Evolutionary conservation across 73 alveolate genomes (phyloP), one percentile per base, ranked within the genome.

Genomic region (Stentor coeruleus): DNA sequence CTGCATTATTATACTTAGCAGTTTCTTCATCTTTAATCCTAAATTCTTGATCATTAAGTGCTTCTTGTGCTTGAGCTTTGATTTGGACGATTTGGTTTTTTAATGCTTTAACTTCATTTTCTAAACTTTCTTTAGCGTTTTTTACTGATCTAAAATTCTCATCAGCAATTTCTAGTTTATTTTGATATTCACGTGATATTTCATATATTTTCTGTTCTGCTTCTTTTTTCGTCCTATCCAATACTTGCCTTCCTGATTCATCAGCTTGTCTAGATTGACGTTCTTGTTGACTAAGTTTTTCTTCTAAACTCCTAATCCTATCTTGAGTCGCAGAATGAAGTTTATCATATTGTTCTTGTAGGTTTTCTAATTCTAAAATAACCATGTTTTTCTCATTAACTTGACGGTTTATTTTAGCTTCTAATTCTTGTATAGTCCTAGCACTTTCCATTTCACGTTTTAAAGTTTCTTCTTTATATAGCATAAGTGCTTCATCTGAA

Each of bases 401-500:
- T 14, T 72, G 59, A 36, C 82, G 35, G 39, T 81, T 74, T 28
- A 82, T 42, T 28, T 77, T 33, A 38, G 82, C 80, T 79, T 88
- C 91, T 77, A 88, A 38, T 55, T 88, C 94, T 74, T 84, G 73
- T 0, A 72, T 85, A 15, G 40, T 39, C 39, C 84, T 88, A 2
- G 86, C 35, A 39, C 77, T 82, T 1, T 36, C 85, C 3, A 84
- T 60, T 36, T 88, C 94, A 26, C 58, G 57, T 82, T 88, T 84
- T 38, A 85, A 26, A 38, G 59, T 55, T 35, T 88, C 94, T 42
- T 88, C 94, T 49, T 83, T 88, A 2, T 77, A 74, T 30, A 35
- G 36, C 86, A 84, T 87, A 20, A 85, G 42, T 3, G 37, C 38
- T 28, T 88, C 94, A 59, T 88, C 94, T 36, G 66, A 77, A 38